Base-by-base conservation (phyloP, 208 protist genomes). In the Acanthamoeba pearcei region DNA sequence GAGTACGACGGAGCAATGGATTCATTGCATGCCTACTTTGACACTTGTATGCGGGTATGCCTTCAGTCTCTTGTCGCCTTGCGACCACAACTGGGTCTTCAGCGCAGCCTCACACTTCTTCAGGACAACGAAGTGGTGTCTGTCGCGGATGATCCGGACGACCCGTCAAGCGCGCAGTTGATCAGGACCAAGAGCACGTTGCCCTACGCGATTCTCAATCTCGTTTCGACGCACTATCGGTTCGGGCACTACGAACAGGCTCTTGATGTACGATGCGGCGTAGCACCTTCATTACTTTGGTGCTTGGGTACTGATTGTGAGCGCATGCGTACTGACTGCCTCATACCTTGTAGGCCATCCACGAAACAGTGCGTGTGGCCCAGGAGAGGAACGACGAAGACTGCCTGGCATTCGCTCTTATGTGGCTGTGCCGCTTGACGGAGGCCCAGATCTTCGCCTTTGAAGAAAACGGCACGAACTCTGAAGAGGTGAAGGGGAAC, bases 341-440 rank as follows among this genome's bases (percentile, higher is more conserved):
- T 2, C 5, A 57, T 13, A 42, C 55, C 9, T 5, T 78, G 3
- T 46, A 78, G 86, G 86, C 86, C 42, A 70, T 92, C 12, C 64
- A 78, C 24, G 86, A 92, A 27, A 76, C 86, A n/a, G 86, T 92
- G 15, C 86, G 64, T 12, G 86, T 92, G 24, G 86, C 86, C 15
- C 86, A 92, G 62, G 86, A 92, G 64, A 42, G 86, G 55, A 76
- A 70, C 49, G 86, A 92, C 62, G 86, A 92, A 17, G 86, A 92
- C 22, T 92, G 86, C 24, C 64, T 92, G 32, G 86, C 86, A 9
- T 92, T 78, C 32, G 53, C 86, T 12, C 12, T 92, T 4, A 78
- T 78, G 62, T 92, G 86, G 86, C 64, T 92, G 9, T 62, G 86
- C 62, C 55, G 86, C 29, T 51, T 92, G n/a, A 78, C 64, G 3